Percentiles rank a stretch among this genome's conserved stretches.
Conservation (phyloP, 257 asterid species). For the Forsythia viridissima region DNA sequence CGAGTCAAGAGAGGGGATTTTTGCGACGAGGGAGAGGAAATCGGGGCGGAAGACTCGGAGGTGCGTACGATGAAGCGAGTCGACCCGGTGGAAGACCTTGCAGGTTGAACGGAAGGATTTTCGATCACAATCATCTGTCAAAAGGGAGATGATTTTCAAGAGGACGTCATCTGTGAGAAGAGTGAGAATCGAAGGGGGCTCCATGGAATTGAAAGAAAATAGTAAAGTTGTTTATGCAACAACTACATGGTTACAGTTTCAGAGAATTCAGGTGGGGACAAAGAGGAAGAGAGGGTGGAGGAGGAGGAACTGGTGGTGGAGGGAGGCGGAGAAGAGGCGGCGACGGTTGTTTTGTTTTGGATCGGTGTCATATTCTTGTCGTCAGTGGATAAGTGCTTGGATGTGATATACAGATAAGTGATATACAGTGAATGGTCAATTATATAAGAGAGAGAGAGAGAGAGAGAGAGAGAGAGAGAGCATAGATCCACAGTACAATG, state of each 20-base stretch:
- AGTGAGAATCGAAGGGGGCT: slow-evolving; percentile 22
- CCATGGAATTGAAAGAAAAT: slow-evolving; percentile 20
- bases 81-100: slow-evolving; percentile 48
- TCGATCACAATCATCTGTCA: slow-evolving; percentile 43
- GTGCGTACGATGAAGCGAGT: slow-evolving; percentile 59
- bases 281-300: slow-evolving; percentile 47
- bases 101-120: slow-evolving; percentile 66
- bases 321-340: slow-evolving; percentile 26
- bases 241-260: too few species aligned
- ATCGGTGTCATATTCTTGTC: neutral
- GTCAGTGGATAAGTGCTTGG: slow-evolving; percentile 14
- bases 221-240: too few species aligned
- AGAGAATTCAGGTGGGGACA: slow-evolving; percentile 34
- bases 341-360: slow-evolving; percentile 20
- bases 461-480: too few species aligned
- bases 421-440: neutral
- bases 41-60: slow-evolving; percentile 64
- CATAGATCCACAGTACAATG: neutral
- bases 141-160: slow-evolving; percentile 36
- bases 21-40: slow-evolving; percentile 53
- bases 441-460: slow-evolving; percentile 14
- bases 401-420: slow-evolving; percentile 24
- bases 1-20: slow-evolving; percentile 41
- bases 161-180: slow-evolving; percentile 57
- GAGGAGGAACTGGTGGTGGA: slow-evolving; percentile 31